phyloP scores from a whole-genome alignment of 495 filamentous ascomycete genomes.

The Amphirosellinia nigrospora region DNA sequence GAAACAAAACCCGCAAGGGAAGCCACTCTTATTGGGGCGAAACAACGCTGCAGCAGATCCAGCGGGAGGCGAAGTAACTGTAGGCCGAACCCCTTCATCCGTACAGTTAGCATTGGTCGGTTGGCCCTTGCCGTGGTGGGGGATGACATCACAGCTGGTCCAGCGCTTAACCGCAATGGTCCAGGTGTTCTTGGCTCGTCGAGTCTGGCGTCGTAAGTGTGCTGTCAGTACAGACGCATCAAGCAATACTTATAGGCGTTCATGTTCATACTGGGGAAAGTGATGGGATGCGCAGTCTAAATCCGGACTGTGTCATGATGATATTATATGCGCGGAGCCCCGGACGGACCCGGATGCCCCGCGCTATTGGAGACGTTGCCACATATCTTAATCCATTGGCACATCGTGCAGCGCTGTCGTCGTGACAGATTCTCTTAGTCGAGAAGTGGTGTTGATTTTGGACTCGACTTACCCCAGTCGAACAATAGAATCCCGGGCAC shows the following conservation, averaged over 20 bases:
- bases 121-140: conserved; percentile 10
- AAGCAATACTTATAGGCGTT: not conserved
- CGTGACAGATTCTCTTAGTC: not conserved
- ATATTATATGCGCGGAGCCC: no score
- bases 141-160: conserved; percentile 3
- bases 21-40: not conserved
- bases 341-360: not conserved
- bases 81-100: not conserved
- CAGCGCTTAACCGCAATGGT: not conserved
- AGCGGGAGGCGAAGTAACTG: not conserved
- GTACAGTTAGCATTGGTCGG: not conserved
- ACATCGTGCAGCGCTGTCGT: no score
- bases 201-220: not conserved
- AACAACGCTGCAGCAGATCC: not conserved
- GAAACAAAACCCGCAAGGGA: not conserved
- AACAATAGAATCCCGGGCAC: no score
- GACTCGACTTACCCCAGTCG: no score
- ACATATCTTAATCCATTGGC: not conserved
- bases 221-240: not conserved
- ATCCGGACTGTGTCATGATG: not conserved
- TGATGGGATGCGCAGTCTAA: no score
- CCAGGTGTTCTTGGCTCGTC: conserved; percentile 5
- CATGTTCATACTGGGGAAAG: not conserved
- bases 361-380: not conserved
- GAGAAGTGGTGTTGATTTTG: no score